Base-by-base conservation (phyloP, 2,329 filamentous ascomycete species). In the Verticillium nubilum region DNA sequence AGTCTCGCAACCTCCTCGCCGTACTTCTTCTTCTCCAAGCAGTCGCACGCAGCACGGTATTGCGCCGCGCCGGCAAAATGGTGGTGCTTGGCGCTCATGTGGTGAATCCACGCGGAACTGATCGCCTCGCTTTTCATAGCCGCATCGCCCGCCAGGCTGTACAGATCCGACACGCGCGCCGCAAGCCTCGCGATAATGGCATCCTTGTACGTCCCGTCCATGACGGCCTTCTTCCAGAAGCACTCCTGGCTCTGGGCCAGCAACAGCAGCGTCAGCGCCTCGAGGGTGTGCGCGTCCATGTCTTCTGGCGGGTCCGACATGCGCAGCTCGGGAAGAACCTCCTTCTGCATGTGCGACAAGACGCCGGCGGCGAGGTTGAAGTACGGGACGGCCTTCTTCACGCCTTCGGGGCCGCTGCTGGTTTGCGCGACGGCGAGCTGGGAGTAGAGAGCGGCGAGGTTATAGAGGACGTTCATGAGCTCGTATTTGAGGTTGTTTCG, bases 11-110 rank as follows among this genome's bases (percentile, higher is more conserved):
- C 89, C 76, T 99, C 95, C 71, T 99, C 95, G 54, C 95, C 95
- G 65, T 97, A 99, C 69, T 89, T 96, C 56, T 89, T 82, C 81
- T 96, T 98, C 75, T 98, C 95, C 15, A 99, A 73, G 66, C 91
- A 95, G 69, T 97, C 93, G 63, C 92, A 88, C 0, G 95, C 92
- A 27, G 94, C 92, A 15, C 95, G 83, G 67, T 94, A 98, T 71
- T 99, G 95, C 0, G 95, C 95, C 0, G 95, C 95, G 0, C 92
- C 94, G 1, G 94, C 93, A 75, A 99, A 98, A 73, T 98, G 95
- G 70, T 97, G 91, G 69, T 98, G 93, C 72, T 98, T 99, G 5
- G 94, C 95, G 27, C 90, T 93, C 84, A 96, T 93, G 71, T 98
- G 94, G 73, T 98, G 94, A 66, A 99, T 97, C 95, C 94, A 98